A percentile compares a stretch with the other conserved stretches of the same genome.
These are phyloP conservation scores for Anacardium occidentale DNA, from an alignment of 345 rosid genomes.

Conservation along the genomic window DNA sequence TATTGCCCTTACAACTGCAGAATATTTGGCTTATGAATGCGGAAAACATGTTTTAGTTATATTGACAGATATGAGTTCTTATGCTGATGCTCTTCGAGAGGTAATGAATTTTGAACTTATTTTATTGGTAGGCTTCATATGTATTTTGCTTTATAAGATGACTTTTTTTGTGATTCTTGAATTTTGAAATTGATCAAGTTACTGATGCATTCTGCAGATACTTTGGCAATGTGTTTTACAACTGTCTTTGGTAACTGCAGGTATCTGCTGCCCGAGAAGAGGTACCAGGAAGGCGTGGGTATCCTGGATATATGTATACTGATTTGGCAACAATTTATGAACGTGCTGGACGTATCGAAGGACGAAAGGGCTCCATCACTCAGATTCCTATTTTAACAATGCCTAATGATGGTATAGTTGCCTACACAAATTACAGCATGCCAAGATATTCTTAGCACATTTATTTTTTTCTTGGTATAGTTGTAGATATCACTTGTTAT, in stretches of 20 bases:
- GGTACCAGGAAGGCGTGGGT: slow-evolving; percentile 99
- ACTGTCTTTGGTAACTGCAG: slow-evolving; percentile 38
- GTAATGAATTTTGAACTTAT: slow-evolving; percentile 29
- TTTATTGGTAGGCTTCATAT: neutral
- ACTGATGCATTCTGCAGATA: slow-evolving; percentile 4
- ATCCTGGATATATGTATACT: slow-evolving; percentile 99
- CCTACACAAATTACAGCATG: neutral
- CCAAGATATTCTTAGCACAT: neutral
- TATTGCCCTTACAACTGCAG: slow-evolving; percentile 94
- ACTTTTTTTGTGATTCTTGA: neutral
- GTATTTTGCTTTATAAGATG: too few species aligned
- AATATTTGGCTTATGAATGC: slow-evolving; percentile 93
- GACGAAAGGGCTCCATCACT: slow-evolving; percentile 94
- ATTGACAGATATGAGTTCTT: slow-evolving; percentile 95
- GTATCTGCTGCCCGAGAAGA: slow-evolving; percentile 99
- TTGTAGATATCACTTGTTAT: neutral
- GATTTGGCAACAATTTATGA: slow-evolving; percentile 99
- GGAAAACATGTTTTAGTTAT: slow-evolving; percentile 98
- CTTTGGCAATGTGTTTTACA: neutral
- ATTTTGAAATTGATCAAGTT: neutral
- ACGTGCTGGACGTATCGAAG: slow-evolving; percentile 98
- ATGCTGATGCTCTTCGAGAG: slow-evolving; percentile 99
- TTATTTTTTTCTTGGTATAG: neutral
- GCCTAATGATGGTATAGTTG: slow-evolving; percentile 88
- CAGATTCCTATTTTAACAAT: slow-evolving; percentile 98